Percentiles rank a stretch among this genome's conserved stretches.
These are phyloP conservation scores for Xanthoconium stramineum DNA, from an alignment of 768 basidiomycete species.

Conservation along the genomic window DNA sequence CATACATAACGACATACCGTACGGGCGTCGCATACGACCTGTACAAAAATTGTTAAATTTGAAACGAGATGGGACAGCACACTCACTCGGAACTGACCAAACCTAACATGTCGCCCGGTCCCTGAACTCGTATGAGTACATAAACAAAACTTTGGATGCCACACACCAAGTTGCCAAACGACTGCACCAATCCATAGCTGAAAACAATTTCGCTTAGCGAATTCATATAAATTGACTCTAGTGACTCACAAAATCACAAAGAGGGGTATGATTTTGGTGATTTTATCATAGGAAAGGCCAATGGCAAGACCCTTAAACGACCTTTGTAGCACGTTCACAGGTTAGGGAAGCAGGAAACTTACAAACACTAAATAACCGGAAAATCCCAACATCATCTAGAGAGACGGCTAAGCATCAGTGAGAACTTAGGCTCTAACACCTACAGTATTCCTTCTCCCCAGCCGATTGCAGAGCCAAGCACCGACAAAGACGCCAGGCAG, in stretches of 20 bases:
- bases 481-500: constrained; percentile 60
- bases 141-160: not conserved
- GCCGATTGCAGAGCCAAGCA: constrained; percentile 45
- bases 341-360: constrained; percentile 5
- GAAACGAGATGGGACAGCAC: not conserved
- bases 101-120: constrained; percentile 70
- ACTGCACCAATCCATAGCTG: constrained; percentile 72
- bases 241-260: constrained; percentile 63
- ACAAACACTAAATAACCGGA: constrained; percentile 65
- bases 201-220: not conserved
- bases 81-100: constrained; percentile 64
- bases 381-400: constrained; percentile 65
- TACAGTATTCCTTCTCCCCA: constrained; percentile 59
- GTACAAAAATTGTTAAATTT: constrained; percentile 2
- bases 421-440: constrained; percentile 13
- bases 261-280: constrained; percentile 57
- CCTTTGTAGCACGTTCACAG: not conserved
- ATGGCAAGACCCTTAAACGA: constrained; percentile 46
- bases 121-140: constrained; percentile 35
- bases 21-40: constrained; percentile 66
- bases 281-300: constrained; percentile 57
- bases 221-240: not conserved
- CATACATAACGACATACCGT: constrained; percentile 37
- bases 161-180: constrained; percentile 60
- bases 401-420: constrained; percentile 3